Base-by-base conservation (phyloP, 441 rosid species). In the Arabidopsis hybrid region DNA sequence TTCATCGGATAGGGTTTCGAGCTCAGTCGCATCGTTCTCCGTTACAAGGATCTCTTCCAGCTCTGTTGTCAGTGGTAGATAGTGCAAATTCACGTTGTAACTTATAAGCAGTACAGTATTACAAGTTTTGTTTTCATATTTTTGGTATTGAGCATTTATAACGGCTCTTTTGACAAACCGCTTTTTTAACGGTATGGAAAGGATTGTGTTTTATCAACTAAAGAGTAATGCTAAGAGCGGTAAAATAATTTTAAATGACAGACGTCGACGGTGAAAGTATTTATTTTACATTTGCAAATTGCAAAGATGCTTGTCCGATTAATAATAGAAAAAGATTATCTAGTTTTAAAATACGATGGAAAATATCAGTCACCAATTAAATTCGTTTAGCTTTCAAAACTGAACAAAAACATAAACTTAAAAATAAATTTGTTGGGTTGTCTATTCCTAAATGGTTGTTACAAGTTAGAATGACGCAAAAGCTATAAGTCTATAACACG, bases 31-130 rank as follows among this genome's bases (percentile, higher is more conserved):
- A 16, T 63, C 77, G 10, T 58, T 82, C 80, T 61, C 66, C 0
- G 36, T 61, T 16, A 26, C 66, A 0, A 42, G 18, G 51, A 34
- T 73, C 34, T 80, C 83, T 60, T 45, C 76, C 12, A 49, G 7
- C 51, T 76, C 85, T 36, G 10, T 65, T 4, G 45, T 74, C 7
- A 52, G 36, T 2, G 85, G 85, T 7, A 83, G 89, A 74, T 83
- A 62, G 34, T 39, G 8, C 11, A 17, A 11, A 6, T 60, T 60
- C 11, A 49, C 12, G 12, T 21, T 52, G 58, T 34, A 57, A 58
- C n/a, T 17, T 17, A 9, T n/a, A 7, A 55, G 40, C 60, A 56
- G 7, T 7, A 29, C 14, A 57, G 1, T 57, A 35, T 5, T 57
- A 16, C 56, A 8, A 18, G 18, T 69, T 13, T 9, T 55, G 4